Base-by-base conservation (phyloP, 192 early-diverging fungal species). In the Spizellomyces punctatus region DNA sequence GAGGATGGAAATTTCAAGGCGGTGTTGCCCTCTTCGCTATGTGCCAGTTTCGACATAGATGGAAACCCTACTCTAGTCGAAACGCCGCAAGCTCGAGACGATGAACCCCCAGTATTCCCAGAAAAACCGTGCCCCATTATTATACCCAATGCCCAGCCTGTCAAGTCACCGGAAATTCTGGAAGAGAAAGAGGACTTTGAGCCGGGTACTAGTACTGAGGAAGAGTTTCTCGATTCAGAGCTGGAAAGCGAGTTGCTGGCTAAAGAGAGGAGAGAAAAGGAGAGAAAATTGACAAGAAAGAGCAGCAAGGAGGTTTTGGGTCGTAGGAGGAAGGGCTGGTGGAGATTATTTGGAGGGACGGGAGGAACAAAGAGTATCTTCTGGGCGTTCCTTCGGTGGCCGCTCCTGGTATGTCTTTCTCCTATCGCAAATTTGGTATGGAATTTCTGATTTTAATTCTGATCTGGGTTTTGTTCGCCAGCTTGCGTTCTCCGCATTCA, bases 401-500 rank as follows among this genome's bases (percentile, higher is more conserved):
- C 73, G n/a, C 42, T 75, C 3, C 49, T 75, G 64, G 72, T 74
- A 74, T 19, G 58, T 46, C 27, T 41, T 17, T n/a, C n/a, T n/a
- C n/a, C n/a, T n/a, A n/a, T n/a, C n/a, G n/a, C n/a, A 0, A 5
- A 41, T 46, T 4, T 65, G 41, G 43, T 14, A 46, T 36, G 59
- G 17, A 16, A 27, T 27, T n/a, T 42, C 17, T 48, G 44, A 46
- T 42, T 22, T 0, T 16, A 4, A 14, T 8, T 5, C 48, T 14
- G 14, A 48, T 10, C 43, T 36, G 46, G 44, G 2, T 27, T n/a
- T 43, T 41, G 3, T 41, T 42, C 46, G 12, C 47, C 48, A 76
- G 80, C 52, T 84, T 41, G 8, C 79, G 22, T 89, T 91, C 64
- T 81, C 81, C 58, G 46, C 76, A 17, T 82, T 89, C 58, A 83